Base-by-base conservation (phyloP, 2,329 filamentous ascomycete genomes). In the Orbilia ellipsospora region DNA sequence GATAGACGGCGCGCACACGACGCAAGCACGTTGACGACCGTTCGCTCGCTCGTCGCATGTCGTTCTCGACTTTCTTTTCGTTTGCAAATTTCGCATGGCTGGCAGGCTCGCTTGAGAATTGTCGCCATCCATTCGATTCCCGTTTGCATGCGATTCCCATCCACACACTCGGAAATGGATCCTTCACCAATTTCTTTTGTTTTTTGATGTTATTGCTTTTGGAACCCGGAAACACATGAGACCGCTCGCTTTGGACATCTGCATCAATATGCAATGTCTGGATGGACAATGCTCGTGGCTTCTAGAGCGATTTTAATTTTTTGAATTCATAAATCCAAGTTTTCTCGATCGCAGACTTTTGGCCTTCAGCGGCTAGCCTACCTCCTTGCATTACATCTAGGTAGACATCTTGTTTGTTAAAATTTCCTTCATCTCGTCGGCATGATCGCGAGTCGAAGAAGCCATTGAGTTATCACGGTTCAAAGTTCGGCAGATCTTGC, bases 221-320 rank as follows among this genome's bases (percentile, higher is more conserved):
- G 7, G 26, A 31, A 31, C 40, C 13, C 40, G 7, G 45, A 48
- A 40, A 48, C 16, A 48, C 16, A 4, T n/a, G 5, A 18, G 23
- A 23, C 23, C 23, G 4, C 23, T 23, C 23, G 23, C 23, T 23
- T 23, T 23, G 23, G 23, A 23, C 23, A 4, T 23, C 23, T 23
- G 23, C 23, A 48, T 48, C 44, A 48, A 55, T 7, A 31, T 23
- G 23, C 20, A 13, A 10, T 2, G 26, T n/a, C 2, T 36, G 7
- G 16, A 42, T 7, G 10, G 54, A 28, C 2, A 6, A 28, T 57
- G 31, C 28, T 10, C 16, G 28, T 57, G 12, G 44, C 18, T 50
- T 61, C 57, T 36, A 28, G 57, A 61, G 57, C 15, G 55, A 59
- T 45, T 45, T 18, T n/a, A 57, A 45, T 15, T 42, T 26, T n/a